Conservation (phyloP, 176 grass and related monocot species). For the Melocanna baccifera region DNA sequence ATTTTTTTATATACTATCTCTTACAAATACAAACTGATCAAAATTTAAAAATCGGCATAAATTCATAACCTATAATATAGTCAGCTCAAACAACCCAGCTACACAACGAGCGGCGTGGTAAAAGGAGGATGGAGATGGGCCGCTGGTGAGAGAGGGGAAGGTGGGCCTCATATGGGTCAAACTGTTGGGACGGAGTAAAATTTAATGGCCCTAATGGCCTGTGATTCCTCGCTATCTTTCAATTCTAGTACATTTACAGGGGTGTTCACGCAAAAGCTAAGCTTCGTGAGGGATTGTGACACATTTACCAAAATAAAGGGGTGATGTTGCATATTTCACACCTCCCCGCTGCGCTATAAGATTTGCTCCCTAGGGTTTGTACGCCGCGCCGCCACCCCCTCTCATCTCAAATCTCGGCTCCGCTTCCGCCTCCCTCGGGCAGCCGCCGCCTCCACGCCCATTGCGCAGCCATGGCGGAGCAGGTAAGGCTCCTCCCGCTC, state of each 20-base stretch:
- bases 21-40: too few species aligned
- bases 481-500: conserved; percentile 32
- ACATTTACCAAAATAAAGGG: background rate
- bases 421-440: background rate
- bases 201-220: background rate
- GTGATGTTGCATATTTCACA: background rate
- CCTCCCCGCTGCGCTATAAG: conserved; percentile 13
- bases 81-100: too few species aligned
- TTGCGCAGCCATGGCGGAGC: conserved; percentile 70
- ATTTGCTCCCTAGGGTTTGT: conserved; percentile 40
- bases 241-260: background rate
- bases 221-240: background rate
- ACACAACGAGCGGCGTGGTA: background rate
- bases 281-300: background rate
- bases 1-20: too few species aligned
- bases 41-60: too few species aligned
- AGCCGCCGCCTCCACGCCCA: conserved; percentile 8
- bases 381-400: conserved; percentile 16
- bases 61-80: too few species aligned
- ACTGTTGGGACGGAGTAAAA: background rate
- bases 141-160: background rate
- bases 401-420: background rate
- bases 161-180: background rate
- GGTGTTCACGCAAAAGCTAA: background rate
- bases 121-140: background rate